Base-by-base conservation (phyloP, 1,139 yeast genomes). In the Geotrichum siamense region DNA sequence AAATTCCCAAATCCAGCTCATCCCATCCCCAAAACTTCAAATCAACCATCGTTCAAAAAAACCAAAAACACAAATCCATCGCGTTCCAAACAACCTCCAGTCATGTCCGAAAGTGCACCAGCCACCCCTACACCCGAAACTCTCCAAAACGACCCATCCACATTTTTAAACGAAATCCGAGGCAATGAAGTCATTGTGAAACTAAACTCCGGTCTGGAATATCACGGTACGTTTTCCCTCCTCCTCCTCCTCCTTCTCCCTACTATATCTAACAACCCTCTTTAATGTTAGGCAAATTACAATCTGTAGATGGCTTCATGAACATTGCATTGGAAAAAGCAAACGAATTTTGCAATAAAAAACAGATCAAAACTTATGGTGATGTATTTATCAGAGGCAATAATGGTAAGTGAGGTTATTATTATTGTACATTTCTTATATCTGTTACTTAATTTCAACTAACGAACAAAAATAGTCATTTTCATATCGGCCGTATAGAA, bases 231-330 rank as follows among this genome's bases (percentile, higher is more conserved):
- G 37, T 31, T 15, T 30, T 53, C 51, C 13, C 25, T 26, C n/a
- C 19, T n/a, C n/a, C n/a, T n/a, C n/a, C n/a, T n/a, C n/a, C n/a
- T n/a, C n/a, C n/a, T n/a, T n/a, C n/a, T n/a, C n/a, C n/a, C n/a
- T n/a, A n/a, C n/a, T n/a, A n/a, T n/a, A n/a, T n/a, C n/a, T n/a
- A n/a, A n/a, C n/a, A n/a, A n/a, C 49, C 43, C 39, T 45, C 45
- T 13, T n/a, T 31, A 12, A 31, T 29, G 17, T 9, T 61, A 51
- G 85, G 86, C 13, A 74, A 69, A 49, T 72, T 91, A 48, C 93
- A 85, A 55, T 84, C 96, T 39, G 89, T 91, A 46, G 99, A 91
- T 60, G 97, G 98, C 13, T 93, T 80, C 66, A 89, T 91, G 96
- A 93, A 93, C 64, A 82, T 91, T 45, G 94, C 91, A 3, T 71